phyloP scores from a whole-genome alignment of 352 stramenopile genomes.

The Blastocystis sp. region DNA sequence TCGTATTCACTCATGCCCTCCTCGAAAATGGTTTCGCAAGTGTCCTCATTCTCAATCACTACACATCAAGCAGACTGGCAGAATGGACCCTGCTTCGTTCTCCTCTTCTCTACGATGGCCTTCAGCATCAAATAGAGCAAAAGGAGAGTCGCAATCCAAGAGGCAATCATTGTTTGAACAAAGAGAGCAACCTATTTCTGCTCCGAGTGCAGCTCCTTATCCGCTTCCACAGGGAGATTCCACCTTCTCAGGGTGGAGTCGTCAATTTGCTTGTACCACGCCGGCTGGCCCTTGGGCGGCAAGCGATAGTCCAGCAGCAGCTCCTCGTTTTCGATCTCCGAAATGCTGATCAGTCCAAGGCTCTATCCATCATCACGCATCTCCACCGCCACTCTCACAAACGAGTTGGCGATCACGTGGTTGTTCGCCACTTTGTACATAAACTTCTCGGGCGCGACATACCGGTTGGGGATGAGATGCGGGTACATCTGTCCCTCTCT shows the following conservation, averaged over 20 bases:
- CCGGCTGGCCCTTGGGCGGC: conserved; percentile 27
- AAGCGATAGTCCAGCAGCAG: conserved; percentile 58
- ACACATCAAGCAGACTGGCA: neutral
- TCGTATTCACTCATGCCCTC: conserved; percentile 27
- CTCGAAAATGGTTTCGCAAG: neutral
- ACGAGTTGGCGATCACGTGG: conserved; percentile 52
- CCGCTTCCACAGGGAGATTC: conserved; percentile 58
- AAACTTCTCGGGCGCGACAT: conserved; percentile 53
- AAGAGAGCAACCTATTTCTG: neutral
- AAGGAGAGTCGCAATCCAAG: too few species aligned
- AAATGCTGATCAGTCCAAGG: conserved; percentile 46
- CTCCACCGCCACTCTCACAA: neutral
- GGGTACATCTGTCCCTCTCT: conserved; percentile 2
- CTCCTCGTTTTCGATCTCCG: conserved; percentile 59
- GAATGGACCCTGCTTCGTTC: too few species aligned
- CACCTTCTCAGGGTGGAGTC: conserved; percentile 40
- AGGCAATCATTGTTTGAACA: neutral
- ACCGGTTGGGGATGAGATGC: conserved; percentile 23
- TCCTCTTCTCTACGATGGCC: too few species aligned
- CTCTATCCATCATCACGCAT: conserved; percentile 1
- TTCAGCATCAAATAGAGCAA: too few species aligned
- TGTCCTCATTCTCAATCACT: neutral
- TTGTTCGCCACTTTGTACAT: conserved; percentile 68
- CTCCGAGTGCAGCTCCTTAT: conserved; percentile 48
- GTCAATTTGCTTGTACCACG: conserved; percentile 64